Base-by-base conservation (phyloP, 2,329 filamentous ascomycete species). In the Colletotrichum tamarilloi region DNA sequence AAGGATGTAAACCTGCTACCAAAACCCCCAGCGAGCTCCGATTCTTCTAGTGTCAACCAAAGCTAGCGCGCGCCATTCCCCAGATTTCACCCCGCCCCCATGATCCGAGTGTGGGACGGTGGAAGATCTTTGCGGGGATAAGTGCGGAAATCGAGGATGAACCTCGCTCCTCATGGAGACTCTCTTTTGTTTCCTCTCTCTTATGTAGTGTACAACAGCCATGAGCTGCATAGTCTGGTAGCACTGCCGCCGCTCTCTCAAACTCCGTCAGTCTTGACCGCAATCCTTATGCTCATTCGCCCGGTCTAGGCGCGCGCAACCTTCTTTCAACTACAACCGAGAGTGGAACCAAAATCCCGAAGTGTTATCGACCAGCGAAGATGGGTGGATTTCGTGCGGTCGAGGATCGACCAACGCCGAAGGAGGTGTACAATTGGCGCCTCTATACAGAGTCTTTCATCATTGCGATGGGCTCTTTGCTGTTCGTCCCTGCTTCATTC, bases 351-450 rank as follows among this genome's bases (percentile, higher is more conserved):
- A 12, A 26, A 3, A 16, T 42, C 16, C 32, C 16, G 28, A 2
- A 2, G 9, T 11, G 4, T 32, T 12, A 14, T 28, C 11, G 7
- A 1, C 0, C 52, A 1, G 12, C 7, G 8, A 62, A 24, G 4
- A 83, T 84, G 82, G 81, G 79, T 68, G 81, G 82, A 32, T 79
- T 87, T 75, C 83, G 84, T 63, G 86, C 86, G 49, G 85, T 86
- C 49, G 88, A 89, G 77, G 88, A 90, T 78, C 83, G 88, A 75
- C 87, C 87, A 30, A 90, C 87, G 74, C 88, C 88, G 24, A 83
- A 84, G 72, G 86, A 88, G 79, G 87, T 89, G 75, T 88, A 88
- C 79, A 89, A 88, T 74, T 86, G 84, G 84, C 82, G 84, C 4
- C 79, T 89, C 26, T 89, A 89, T 76, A 81, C 79, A 6, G 83